Conservation (phyloP, 2,329 filamentous ascomycete species). For the Aspergillus versicolor region DNA sequence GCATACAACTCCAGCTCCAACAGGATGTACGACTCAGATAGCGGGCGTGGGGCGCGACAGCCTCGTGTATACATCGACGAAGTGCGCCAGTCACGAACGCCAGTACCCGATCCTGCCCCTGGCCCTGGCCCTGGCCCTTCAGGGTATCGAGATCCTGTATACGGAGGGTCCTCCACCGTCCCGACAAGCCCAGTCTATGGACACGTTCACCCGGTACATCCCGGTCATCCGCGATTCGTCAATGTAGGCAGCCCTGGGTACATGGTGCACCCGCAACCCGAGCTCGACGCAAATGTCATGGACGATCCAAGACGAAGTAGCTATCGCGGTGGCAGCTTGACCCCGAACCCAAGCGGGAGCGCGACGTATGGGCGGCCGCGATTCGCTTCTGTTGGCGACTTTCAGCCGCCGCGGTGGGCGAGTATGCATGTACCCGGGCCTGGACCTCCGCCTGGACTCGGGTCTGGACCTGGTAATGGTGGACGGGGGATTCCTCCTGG, state of each 20-base stretch:
- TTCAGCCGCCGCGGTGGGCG: conserved; percentile 6
- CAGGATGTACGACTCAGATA: conserved; percentile 21
- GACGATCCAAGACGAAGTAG: conserved; percentile 28
- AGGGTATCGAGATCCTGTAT: conserved; percentile 17
- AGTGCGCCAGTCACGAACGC: conserved; percentile 12
- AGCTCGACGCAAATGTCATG: conserved; percentile 19
- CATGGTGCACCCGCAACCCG: conserved; percentile 23
- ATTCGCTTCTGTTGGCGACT: conserved; percentile 8
- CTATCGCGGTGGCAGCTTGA: conserved; percentile 3
- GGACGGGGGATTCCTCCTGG: conserved; percentile 1
- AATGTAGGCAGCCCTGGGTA: conserved; percentile 15
- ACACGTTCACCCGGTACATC: conserved; percentile 5
- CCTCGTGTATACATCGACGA: conserved; percentile 16
- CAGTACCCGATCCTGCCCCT: background rate
- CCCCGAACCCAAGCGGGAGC: background rate
- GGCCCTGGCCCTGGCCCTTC: background rate
- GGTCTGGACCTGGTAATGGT: background rate
- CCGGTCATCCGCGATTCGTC: conserved; percentile 15
- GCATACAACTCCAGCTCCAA: conserved; percentile 5
- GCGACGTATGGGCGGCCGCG: background rate
- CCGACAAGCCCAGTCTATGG: conserved; percentile 12
- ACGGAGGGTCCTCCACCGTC: conserved; percentile 14
- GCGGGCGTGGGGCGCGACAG: conserved; percentile 15
- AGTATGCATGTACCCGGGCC: background rate
- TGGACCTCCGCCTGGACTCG: background rate